Evolutionary conservation across 2,329 filamentous ascomycete species (phyloP).

Genomic region (Colletotrichum zoysiae): DNA sequence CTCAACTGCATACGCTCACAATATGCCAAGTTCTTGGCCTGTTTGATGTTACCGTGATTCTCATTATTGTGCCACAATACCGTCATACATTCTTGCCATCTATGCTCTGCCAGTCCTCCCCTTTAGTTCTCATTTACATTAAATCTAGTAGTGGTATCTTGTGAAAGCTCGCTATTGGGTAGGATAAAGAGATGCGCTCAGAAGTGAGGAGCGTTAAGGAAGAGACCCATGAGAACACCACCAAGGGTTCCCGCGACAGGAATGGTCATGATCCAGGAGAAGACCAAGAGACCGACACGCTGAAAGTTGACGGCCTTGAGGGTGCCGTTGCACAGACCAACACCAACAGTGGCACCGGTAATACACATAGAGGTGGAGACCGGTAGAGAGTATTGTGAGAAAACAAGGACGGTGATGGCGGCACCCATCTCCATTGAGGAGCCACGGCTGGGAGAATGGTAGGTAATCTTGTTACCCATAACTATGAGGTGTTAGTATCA

Average conservation of each 20-base stretch:
- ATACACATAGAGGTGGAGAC: conserved; percentile 86
- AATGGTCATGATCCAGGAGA: conserved; percentile 73
- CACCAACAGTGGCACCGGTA: conserved; percentile 82
- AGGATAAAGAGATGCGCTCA: conserved; percentile 20
- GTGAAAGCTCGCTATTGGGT: neutral
- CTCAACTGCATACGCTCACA: neutral
- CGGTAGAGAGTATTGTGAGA: conserved; percentile 80
- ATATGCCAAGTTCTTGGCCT: conserved; percentile 9
- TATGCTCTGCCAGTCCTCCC: conserved; percentile 15
- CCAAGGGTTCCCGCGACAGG: conserved; percentile 58
- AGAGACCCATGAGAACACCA: conserved; percentile 55
- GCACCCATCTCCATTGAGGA: conserved; percentile 86
- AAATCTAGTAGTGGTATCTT: conserved; percentile 30
- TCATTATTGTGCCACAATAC: neutral
- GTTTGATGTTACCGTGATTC: neutral
- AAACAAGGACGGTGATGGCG: conserved; percentile 80
- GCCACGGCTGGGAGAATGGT: conserved; percentile 69
- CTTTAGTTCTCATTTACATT: conserved; percentile 26
- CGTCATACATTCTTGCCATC: neutral
- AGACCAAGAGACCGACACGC: conserved; percentile 74
- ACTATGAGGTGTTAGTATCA: conserved; percentile 58
- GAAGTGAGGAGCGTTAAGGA: conserved; percentile 54
- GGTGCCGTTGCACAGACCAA: conserved; percentile 81
- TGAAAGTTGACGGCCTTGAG: conserved; percentile 81
- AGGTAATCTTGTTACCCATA: conserved; percentile 86